Base-by-base conservation (phyloP, 805 yeast species). In the Starmerella stigmatis region DNA sequence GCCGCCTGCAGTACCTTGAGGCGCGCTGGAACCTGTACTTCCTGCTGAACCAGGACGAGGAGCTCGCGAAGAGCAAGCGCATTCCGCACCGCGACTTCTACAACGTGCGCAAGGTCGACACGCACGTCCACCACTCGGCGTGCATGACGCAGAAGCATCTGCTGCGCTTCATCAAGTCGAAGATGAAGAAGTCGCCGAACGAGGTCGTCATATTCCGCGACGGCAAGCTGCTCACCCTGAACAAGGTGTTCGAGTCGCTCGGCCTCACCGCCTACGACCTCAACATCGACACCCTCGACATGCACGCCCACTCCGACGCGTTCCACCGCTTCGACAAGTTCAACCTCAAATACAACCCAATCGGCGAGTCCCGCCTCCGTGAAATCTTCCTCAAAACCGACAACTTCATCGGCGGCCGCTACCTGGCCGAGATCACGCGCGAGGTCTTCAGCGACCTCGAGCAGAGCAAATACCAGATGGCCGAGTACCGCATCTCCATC, bases 281-380 rank as follows among this genome's bases (percentile, higher is more conserved):
- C 48, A 82, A 94, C 47, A 92, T 92, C 57, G 99, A 92, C 59
- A 94, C 98, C 2, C 72, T 92, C 54, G 99, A 92, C 65, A 92
- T 92, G 99, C 99, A 92, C 65, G 99, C 99, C 5, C 98, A 92
- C 64, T 83, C 88, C 53, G 99, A 92, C 59, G 83, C 97, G 0
- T 92, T 92, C 74, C 99, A 92, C 64, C 74, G 99, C 57, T 92
- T 92, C 60, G 99, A 92, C 65, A 92, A 92, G 66, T 92, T 92
- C 73, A 92, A 92, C 63, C 72, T 92, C 67, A 94, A 92, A 63
- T 92, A 92, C 67, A 92, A 92, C 61, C 99, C 99, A 17, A 81
- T 92, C 56, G 99, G 99, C 25, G 98, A 92, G 66, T 92, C 98
- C 17, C 79, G 99, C 63, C 68, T 92, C 63, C 78, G 99, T 65